These are phyloP conservation scores for Pseudocercospora ulei DNA, from an alignment of 2,329 filamentous ascomycete species.

Conservation along the genomic window DNA sequence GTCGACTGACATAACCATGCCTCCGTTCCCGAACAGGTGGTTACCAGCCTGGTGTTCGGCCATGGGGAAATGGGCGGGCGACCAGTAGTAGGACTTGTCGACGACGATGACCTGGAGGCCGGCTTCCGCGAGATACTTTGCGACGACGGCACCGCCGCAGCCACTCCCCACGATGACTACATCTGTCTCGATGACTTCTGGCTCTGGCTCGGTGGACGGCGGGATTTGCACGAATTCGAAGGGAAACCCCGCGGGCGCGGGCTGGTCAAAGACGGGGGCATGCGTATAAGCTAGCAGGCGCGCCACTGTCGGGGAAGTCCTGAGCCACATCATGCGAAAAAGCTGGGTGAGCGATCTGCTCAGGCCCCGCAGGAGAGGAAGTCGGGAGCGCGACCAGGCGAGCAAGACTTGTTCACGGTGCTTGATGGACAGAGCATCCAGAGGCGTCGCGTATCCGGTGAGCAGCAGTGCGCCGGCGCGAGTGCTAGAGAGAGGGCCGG, in stretches of 20 bases:
- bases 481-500: slow-evolving; percentile 40
- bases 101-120: slow-evolving; percentile 68
- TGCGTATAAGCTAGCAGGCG: slow-evolving; percentile 51
- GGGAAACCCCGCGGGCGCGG: slow-evolving; percentile 43
- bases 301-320: slow-evolving; percentile 48
- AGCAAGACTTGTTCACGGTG: slow-evolving; percentile 54
- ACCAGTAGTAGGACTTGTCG: slow-evolving; percentile 71
- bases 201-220: slow-evolving; percentile 31
- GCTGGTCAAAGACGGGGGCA: slow-evolving; percentile 47
- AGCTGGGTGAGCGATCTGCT: slow-evolving; percentile 49
- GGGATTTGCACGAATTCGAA: slow-evolving; percentile 56
- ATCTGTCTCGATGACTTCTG: slow-evolving; percentile 62
- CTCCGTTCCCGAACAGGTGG: slow-evolving; percentile 62
- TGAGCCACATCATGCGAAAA: slow-evolving; percentile 47
- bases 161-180: slow-evolving; percentile 79
- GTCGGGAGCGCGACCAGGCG: slow-evolving; percentile 51
- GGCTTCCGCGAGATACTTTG: slow-evolving; percentile 69
- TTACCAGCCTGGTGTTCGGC: slow-evolving; percentile 49
- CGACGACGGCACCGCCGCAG: slow-evolving; percentile 71
- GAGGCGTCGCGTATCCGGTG: slow-evolving; percentile 56
- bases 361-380: slow-evolving; percentile 48
- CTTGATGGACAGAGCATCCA: slow-evolving; percentile 52
- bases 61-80: slow-evolving; percentile 66
- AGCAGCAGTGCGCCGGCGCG: slow-evolving; percentile 54
- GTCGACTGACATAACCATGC: slow-evolving; percentile 47